These are phyloP conservation scores for Clarireedia monteithiana DNA, from an alignment of 2,329 filamentous ascomycete genomes.

Conservation along the genomic window DNA sequence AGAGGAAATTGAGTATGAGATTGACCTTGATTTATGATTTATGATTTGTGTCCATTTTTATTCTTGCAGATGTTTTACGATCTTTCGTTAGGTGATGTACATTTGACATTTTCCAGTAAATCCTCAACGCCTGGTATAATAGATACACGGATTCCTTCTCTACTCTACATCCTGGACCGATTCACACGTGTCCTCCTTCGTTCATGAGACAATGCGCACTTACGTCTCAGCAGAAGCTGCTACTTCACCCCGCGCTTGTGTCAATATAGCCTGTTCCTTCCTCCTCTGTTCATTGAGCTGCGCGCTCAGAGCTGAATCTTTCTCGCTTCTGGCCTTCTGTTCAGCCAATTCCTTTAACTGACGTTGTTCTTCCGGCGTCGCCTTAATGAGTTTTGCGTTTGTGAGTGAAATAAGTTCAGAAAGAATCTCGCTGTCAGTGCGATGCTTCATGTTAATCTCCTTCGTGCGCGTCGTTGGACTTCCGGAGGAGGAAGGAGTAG, in stretches of 20 bases:
- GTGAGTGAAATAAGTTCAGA: constrained; percentile 54
- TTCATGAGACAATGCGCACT: neutral
- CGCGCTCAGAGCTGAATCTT: constrained; percentile 46
- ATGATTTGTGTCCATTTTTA: neutral
- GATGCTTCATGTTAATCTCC: constrained; percentile 54
- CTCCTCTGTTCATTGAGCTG: constrained; percentile 49
- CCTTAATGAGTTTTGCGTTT: constrained; percentile 47
- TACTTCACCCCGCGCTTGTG: constrained; percentile 39
- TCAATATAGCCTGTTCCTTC: constrained; percentile 52
- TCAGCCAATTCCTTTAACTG: constrained; percentile 52
- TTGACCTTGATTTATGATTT: constrained; percentile 2
- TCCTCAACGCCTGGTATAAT: constrained; percentile 17
- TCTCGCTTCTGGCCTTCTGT: constrained; percentile 40
- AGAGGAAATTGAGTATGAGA: neutral
- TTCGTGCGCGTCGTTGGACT: constrained; percentile 30
- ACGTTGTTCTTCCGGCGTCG: constrained; percentile 51
- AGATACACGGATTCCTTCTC: constrained; percentile 8
- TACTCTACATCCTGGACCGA: neutral
- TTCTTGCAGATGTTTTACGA: neutral
- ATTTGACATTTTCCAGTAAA: neutral
- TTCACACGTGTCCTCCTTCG: neutral
- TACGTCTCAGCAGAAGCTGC: constrained; percentile 4
- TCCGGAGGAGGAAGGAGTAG: constrained; percentile 20
- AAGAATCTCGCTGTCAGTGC: constrained; percentile 54
- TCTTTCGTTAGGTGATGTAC: neutral